Evolutionary conservation across 2,329 filamentous ascomycete species (phyloP).

Genomic region (Ascochyta rabiei): DNA sequence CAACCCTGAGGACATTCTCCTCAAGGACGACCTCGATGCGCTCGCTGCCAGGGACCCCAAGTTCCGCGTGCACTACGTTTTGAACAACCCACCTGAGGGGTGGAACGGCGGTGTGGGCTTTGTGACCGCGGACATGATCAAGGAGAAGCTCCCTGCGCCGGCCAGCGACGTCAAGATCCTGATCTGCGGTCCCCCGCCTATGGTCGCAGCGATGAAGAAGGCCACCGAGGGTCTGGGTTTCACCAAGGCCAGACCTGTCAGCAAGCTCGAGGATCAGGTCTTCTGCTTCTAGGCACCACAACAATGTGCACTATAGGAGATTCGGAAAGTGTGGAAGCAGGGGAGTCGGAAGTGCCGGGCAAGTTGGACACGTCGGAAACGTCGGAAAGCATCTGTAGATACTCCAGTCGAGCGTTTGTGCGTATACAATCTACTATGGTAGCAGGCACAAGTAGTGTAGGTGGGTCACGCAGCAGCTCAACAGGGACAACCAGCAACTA

Average conservation of each 20-base stretch:
- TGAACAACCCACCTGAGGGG: constrained; percentile 91
- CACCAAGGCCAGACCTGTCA: constrained; percentile 90
- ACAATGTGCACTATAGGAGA: not conserved
- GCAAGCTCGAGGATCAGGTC: constrained; percentile 97
- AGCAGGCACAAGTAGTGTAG: too few relatives aligned
- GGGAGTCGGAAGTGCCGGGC: not conserved
- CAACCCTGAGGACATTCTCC: constrained; percentile 86
- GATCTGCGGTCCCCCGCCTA: constrained; percentile 93
- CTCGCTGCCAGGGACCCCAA: constrained; percentile 76
- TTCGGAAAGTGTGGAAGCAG: too few relatives aligned
- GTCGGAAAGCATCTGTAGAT: not conserved
- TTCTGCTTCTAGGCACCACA: constrained; percentile 77
- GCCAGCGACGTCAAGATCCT: constrained; percentile 90
- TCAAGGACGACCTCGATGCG: constrained; percentile 88
- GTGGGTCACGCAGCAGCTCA: too few relatives aligned
- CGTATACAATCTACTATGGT: not conserved
- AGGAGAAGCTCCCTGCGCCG: constrained; percentile 80
- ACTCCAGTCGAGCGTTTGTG: not conserved
- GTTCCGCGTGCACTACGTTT: constrained; percentile 90
- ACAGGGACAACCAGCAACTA: too few relatives aligned
- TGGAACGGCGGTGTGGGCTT: constrained; percentile 95
- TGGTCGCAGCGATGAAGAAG: constrained; percentile 98
- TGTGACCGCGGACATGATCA: constrained; percentile 94
- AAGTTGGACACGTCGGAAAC: not conserved
- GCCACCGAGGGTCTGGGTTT: constrained; percentile 86